These are phyloP conservation scores for Hypocreales sp. DNA, from an alignment of 2,329 filamentous ascomycete genomes.

Conservation along the genomic window DNA sequence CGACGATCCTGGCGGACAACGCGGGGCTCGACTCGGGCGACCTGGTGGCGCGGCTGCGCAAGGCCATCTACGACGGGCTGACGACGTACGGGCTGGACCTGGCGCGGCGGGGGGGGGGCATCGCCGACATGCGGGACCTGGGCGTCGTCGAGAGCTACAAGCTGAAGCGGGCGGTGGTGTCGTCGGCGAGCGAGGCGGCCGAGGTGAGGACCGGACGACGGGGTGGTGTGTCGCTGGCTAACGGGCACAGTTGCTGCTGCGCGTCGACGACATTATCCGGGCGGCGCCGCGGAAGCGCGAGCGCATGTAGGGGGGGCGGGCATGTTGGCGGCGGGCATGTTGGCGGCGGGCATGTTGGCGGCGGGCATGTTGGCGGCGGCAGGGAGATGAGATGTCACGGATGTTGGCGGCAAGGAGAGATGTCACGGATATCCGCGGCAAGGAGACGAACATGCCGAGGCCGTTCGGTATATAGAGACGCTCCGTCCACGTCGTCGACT, in stretches of 20 bases:
- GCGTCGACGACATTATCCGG: constrained; percentile 96
- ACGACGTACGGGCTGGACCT: constrained; percentile 85
- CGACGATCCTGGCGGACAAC: constrained; percentile 94
- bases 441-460: too few relatives aligned
- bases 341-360: too few relatives aligned
- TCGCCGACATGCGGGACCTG: constrained; percentile 88
- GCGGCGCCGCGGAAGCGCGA: constrained; percentile 56
- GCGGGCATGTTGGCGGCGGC: too few relatives aligned
- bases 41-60: constrained; percentile 77
- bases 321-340: too few relatives aligned
- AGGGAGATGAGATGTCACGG: too few relatives aligned
- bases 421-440: too few relatives aligned
- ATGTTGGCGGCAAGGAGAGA: too few relatives aligned
- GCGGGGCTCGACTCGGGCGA: constrained; percentile 93
- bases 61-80: constrained; percentile 89
- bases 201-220: constrained; percentile 49
- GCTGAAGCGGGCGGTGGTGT: constrained; percentile 94
- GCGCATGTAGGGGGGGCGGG: constrained; percentile 17
- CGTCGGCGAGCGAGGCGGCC: constrained; percentile 86
- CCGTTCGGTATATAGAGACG: too few relatives aligned
- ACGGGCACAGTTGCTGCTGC: constrained; percentile 55
- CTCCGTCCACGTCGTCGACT: too few relatives aligned
- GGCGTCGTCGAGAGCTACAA: constrained; percentile 98
- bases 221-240: background rate
- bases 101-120: constrained; percentile 75